These are phyloP conservation scores for Glarea lozoyensis DNA, from an alignment of 495 filamentous ascomycete genomes.

Conservation along the genomic window DNA sequence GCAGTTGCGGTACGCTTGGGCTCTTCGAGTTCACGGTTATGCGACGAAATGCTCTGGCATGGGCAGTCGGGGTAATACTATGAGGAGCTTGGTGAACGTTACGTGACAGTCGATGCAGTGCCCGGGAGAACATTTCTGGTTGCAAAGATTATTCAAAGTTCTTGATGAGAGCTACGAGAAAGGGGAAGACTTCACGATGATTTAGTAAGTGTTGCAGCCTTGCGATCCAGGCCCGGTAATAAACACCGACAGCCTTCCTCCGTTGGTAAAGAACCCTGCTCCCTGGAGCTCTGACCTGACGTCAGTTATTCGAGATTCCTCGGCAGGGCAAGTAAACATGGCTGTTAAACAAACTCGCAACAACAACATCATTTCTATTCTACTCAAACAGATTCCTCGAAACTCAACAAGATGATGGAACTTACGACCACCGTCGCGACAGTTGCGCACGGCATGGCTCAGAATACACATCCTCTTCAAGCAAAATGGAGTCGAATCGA, in stretches of 20 bases:
- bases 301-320: too few species aligned
- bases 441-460: conserved; percentile 13
- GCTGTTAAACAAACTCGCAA: background rate
- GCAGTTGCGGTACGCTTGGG: background rate
- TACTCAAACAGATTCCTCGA: background rate
- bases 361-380: background rate
- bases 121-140: background rate
- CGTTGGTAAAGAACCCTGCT: too few species aligned
- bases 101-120: background rate
- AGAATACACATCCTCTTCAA: conserved; percentile 25
- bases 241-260: too few species aligned
- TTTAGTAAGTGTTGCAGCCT: too few species aligned
- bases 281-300: too few species aligned
- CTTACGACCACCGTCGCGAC: conserved; percentile 10
- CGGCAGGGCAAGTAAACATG: too few species aligned
- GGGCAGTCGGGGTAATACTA: background rate
- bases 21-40: background rate
- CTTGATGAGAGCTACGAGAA: too few species aligned
- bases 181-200: too few species aligned
- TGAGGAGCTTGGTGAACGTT: background rate
- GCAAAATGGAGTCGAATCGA: conserved; percentile 51
- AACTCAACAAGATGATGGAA: conserved; percentile 17
- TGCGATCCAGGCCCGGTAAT: too few species aligned
- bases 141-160: too few species aligned
- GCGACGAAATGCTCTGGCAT: background rate